Evolutionary conservation across 1,284 basidiomycete genomes (phyloP), one percentile per base, ranked within the genome.

Genomic region (Ceratobasidium sp.): DNA sequence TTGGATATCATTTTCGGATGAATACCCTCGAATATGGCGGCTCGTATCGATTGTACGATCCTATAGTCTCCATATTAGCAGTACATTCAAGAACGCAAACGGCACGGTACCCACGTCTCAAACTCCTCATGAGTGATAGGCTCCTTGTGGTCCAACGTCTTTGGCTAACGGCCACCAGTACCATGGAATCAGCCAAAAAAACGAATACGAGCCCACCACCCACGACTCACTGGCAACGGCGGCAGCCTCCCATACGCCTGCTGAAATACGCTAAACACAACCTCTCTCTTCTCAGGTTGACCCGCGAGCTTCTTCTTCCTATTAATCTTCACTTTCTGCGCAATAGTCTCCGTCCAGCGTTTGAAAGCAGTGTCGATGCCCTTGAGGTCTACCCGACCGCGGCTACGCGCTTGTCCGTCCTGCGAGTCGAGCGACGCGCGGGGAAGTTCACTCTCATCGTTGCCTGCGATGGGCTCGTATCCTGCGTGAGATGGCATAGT

Each of bases 1-100:
- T 95, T 95, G 4, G 87, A 83, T 72, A 96, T 96, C 88, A 96
- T 92, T 81, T 94, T 94, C 1, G 95, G 95, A 79, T 96, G 93
- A 59, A 94, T 87, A 17, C 92, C 93, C 45, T 91, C 90, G 4
- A 83, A 77, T 79, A 96, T 93, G 14, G 93, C 91, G 72, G 82
- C 84, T 79, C 87, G 89, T 36, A 95, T 90, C 51, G 89, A 87
- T 78, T 89, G 84, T 14, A 89, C 88, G 15, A 93, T 80, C 62
- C 91, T 93, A 80, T 36, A 77, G 33, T 71, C 48, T 59, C 79
- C 69, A 78, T 72, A 75, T 75, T 11, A 66, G 36, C 36, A 79
- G 71, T 57, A 29, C 7, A 53, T 36, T 54, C 72, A 36, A 75
- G 45, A 76, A 53, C 29, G 75, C 75, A 63, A 71, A 75, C 45